phyloP scores from a whole-genome alignment of 331 rosid genomes.

The Telfairia occidentalis region DNA sequence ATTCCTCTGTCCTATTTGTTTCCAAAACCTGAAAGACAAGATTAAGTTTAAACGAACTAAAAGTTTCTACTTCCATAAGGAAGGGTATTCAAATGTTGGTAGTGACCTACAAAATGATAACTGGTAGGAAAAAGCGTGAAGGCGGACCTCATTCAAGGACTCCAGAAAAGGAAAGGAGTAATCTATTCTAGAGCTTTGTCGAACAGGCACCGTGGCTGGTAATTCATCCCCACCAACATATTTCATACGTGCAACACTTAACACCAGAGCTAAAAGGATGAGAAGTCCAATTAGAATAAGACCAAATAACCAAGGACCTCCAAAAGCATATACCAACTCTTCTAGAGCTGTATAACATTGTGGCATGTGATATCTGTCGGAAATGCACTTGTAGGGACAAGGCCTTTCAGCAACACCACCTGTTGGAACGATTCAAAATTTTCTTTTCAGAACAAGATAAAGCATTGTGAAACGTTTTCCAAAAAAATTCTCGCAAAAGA shows the following conservation, averaged over 20 bases:
- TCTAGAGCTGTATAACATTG: conserved; percentile 39
- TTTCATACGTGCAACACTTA: conserved; percentile 41
- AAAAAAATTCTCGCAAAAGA: background rate
- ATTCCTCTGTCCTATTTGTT: conserved; percentile 36
- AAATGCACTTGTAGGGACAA: conserved; percentile 37
- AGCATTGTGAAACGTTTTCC: background rate
- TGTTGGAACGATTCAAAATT: conserved; percentile 7
- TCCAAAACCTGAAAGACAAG: conserved; percentile 29
- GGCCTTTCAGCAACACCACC: conserved; percentile 41
- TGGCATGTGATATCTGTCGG: conserved; percentile 47
- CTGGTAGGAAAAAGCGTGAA: background rate
- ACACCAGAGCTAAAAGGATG: conserved; percentile 34
- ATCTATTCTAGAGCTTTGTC: conserved; percentile 81
- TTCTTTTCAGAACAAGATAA: background rate
- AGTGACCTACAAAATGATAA: background rate
- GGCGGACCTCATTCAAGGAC: conserved; percentile 77
- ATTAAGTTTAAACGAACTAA: conserved; percentile 1
- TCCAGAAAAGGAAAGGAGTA: conserved; percentile 94
- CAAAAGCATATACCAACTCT: conserved; percentile 39
- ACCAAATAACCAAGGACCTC: conserved; percentile 46
- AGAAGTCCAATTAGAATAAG: conserved; percentile 31
- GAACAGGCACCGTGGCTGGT: conserved; percentile 62
- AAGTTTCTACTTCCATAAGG: background rate
- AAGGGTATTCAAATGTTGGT: background rate
- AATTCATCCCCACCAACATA: conserved; percentile 48